phyloP scores from a whole-genome alignment of 2,329 filamentous ascomycete genomes.

The Aspergillus fumigatiaffinis region DNA sequence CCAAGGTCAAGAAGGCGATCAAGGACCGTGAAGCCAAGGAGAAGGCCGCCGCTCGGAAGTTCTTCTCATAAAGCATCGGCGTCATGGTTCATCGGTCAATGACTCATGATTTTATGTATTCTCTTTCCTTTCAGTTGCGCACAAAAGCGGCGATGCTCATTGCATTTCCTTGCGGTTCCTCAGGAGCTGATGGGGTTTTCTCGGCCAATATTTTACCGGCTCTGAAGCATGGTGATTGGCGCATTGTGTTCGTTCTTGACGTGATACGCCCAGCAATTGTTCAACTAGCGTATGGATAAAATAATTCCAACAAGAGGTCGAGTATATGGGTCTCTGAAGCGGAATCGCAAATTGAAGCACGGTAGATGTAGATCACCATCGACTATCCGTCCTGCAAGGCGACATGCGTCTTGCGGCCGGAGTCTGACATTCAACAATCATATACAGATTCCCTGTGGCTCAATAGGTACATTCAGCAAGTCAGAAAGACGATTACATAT shows the following conservation, averaged over 20 bases:
- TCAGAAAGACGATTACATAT: not conserved
- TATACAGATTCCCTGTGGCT: not conserved
- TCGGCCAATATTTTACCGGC: not conserved
- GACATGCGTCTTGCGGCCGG: no score
- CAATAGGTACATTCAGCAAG: not conserved
- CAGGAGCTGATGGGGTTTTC: not conserved
- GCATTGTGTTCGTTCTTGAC: not conserved
- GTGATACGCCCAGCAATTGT: not conserved
- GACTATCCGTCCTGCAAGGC: no score
- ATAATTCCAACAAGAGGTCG: not conserved
- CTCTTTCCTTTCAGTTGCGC: conserved; percentile 5
- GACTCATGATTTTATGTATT: conserved; percentile 23
- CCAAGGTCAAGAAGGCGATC: conserved; percentile 71
- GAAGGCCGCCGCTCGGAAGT: conserved; percentile 89
- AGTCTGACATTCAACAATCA: not conserved
- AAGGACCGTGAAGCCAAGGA: conserved; percentile 76
- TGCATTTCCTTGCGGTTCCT: not conserved
- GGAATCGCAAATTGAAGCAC: not conserved
- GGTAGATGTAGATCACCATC: not conserved
- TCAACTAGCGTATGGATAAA: not conserved
- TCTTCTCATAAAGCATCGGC: conserved; percentile 59
- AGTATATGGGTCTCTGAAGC: not conserved
- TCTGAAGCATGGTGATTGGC: not conserved
- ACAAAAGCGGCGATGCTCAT: conserved; percentile 4
- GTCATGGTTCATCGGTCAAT: conserved; percentile 29